Conservation (phyloP, 1,139 yeast species). For the Oligophagozyma castellii region DNA sequence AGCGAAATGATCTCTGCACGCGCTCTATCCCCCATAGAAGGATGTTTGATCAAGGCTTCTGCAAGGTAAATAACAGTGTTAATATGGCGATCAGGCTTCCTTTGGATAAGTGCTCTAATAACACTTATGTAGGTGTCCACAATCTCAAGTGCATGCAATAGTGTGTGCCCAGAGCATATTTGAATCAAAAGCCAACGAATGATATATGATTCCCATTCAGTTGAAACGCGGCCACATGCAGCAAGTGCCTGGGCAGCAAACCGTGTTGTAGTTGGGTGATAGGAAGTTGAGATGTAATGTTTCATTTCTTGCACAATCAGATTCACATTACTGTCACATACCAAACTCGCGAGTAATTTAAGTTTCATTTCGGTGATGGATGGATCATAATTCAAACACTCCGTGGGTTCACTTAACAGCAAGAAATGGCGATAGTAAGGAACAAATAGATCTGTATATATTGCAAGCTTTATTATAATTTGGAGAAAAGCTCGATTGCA, state of each 20-base stretch:
- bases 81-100: conserved; percentile 33
- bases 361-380: no score
- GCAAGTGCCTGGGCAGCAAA: conserved; percentile 50
- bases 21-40: conserved; percentile 32
- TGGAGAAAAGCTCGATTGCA: no score
- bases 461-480: no score
- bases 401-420: no score
- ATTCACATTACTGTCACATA: conserved; percentile 38
- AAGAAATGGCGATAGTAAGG: no score
- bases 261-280: conserved; percentile 29
- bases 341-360: conserved; percentile 46
- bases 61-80: conserved; percentile 32
- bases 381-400: no score
- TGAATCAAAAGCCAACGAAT: conserved; percentile 34
- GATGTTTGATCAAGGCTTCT: conserved; percentile 10
- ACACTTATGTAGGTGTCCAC: conserved; percentile 56
- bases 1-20: conserved; percentile 83
- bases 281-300: conserved; percentile 39
- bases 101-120: conserved; percentile 61
- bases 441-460: no score
- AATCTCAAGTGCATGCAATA: background rate
- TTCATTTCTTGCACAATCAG: conserved; percentile 53
- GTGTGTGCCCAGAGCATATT: background rate
- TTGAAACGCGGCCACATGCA: conserved; percentile 33
- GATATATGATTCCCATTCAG: conserved; percentile 24